Evolutionary conservation across 805 yeast species (phyloP).

Genomic region (Zygosaccharomyces siamensis): DNA sequence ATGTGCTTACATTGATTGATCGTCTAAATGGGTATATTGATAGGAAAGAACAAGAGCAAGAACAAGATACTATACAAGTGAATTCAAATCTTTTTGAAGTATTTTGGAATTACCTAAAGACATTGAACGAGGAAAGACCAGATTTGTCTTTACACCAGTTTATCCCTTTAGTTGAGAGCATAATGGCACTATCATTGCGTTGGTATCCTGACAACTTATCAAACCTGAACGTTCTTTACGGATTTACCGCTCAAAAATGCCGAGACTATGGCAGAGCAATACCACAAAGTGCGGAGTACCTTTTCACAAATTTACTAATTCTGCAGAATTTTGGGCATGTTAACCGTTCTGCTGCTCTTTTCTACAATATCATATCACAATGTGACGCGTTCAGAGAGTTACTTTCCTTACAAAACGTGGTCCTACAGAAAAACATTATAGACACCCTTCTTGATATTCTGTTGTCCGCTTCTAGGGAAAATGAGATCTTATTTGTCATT

Average conservation of each 20-base stretch:
- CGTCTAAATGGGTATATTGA: constrained; percentile 41
- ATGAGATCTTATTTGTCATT: constrained; percentile 32
- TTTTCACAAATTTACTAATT: constrained; percentile 20
- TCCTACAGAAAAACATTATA: constrained; percentile 53
- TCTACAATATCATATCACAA: constrained; percentile 20
- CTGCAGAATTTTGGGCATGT: constrained; percentile 11
- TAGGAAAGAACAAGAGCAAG: constrained; percentile 12
- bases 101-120: constrained; percentile 62
- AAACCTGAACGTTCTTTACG: constrained; percentile 57
- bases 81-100: constrained; percentile 47
- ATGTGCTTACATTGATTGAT: constrained; percentile 66
- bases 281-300: constrained; percentile 18
- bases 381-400: constrained; percentile 24
- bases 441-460: constrained; percentile 57
- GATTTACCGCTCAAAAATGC: constrained; percentile 44
- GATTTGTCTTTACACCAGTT: constrained; percentile 65
- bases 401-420: constrained; percentile 18
- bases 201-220: constrained; percentile 60
- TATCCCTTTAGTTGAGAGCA: constrained; percentile 58
- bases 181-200: constrained; percentile 56
- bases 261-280: constrained; percentile 33
- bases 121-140: constrained; percentile 52
- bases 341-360: constrained; percentile 11
- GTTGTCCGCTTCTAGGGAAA: constrained; percentile 7
- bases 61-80: constrained; percentile 14